Evolutionary conservation across 495 filamentous ascomycete species (phyloP).

Genomic region (Clavariopsis aquatica): DNA sequence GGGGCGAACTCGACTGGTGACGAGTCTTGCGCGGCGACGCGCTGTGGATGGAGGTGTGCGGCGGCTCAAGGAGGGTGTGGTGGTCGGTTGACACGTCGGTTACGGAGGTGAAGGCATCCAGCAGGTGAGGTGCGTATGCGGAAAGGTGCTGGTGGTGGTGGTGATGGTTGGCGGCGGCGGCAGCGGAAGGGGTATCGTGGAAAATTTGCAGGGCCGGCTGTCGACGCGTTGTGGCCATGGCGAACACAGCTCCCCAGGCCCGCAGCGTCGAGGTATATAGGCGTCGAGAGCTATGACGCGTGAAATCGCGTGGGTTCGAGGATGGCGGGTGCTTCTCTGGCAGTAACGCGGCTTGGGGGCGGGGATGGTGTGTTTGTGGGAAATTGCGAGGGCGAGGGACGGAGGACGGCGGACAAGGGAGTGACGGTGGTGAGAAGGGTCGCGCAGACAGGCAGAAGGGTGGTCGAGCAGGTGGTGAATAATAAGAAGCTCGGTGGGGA

Average conservation of each 20-base stretch:
- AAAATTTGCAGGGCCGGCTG: conserved; percentile 63
- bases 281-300: conserved; percentile 36
- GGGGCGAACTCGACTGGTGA: conserved; percentile 47
- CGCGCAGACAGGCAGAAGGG: conserved; percentile 3
- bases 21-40: conserved; percentile 39
- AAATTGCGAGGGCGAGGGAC: conserved; percentile 29
- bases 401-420: neutral
- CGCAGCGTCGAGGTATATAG: conserved; percentile 15
- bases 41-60: conserved; percentile 18
- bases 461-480: neutral
- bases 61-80: conserved; percentile 43
- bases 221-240: conserved; percentile 68
- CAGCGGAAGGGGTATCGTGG: conserved; percentile 57
- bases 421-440: no score
- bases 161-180: no score
- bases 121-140: conserved; percentile 55
- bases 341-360: conserved; percentile 15
- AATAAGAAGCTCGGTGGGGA: neutral
- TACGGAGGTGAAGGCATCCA: conserved; percentile 51
- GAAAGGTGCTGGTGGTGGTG: conserved; percentile 43
- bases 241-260: conserved; percentile 24
- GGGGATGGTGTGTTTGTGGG: conserved; percentile 14
- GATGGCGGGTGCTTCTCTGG: conserved; percentile 8
- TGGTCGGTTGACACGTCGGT: conserved; percentile 51
- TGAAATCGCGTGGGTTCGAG: conserved; percentile 39